Percentiles rank a stretch among this genome's conserved stretches.
phyloP scores from a whole-genome alignment of 2,329 filamentous ascomycete species.

The Fonsecaea multimorphosa region DNA sequence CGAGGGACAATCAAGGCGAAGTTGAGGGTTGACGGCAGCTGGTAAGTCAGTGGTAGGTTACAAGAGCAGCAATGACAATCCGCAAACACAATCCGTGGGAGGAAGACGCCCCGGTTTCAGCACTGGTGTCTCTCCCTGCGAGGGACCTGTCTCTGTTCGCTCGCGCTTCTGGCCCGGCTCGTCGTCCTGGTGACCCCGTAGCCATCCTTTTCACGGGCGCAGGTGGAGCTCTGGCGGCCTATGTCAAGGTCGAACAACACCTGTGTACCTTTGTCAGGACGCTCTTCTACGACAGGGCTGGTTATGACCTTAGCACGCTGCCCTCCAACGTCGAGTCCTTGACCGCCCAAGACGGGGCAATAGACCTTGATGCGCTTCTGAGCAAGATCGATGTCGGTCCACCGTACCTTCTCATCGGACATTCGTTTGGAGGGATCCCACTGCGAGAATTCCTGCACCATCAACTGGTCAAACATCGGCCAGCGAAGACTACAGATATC shows the following conservation, averaged over 20 bases:
- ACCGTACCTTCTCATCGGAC: slow-evolving; percentile 47
- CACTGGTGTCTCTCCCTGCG: slow-evolving; percentile 1
- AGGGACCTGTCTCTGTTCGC: slow-evolving; percentile 38
- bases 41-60: background rate
- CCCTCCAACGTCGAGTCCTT: slow-evolving; percentile 41
- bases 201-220: slow-evolving; percentile 46
- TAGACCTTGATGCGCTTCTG: slow-evolving; percentile 45
- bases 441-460: slow-evolving; percentile 49
- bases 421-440: slow-evolving; percentile 51
- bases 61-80: slow-evolving; percentile 19
- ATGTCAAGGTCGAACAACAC: slow-evolving; percentile 44
- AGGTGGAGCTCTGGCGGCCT: slow-evolving; percentile 46
- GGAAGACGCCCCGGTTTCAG: slow-evolving; percentile 1
- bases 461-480: slow-evolving; percentile 32
- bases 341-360: slow-evolving; percentile 41
- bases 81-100: slow-evolving; percentile 24
- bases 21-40: background rate
- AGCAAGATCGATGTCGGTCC: slow-evolving; percentile 35
- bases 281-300: slow-evolving; percentile 49
- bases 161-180: slow-evolving; percentile 42
- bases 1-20: background rate
- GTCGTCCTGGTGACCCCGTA: slow-evolving; percentile 40
- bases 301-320: slow-evolving; percentile 42
- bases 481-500: slow-evolving; percentile 23
- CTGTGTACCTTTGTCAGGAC: slow-evolving; percentile 42